Percentiles rank a stretch among this genome's conserved stretches.
Conservation (phyloP, 371 early-diverging fungal genomes). For the Mortierella sp. region DNA sequence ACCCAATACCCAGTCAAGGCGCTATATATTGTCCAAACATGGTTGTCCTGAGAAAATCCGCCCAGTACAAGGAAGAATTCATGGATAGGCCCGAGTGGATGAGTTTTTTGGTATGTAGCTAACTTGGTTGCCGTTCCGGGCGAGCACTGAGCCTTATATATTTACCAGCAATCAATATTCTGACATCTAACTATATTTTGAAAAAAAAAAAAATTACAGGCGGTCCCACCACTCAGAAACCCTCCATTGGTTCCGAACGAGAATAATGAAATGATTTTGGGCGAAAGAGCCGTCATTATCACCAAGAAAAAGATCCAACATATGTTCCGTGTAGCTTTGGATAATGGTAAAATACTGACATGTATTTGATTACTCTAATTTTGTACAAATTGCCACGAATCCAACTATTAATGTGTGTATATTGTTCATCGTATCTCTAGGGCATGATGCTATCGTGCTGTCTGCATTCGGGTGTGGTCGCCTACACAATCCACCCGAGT, state of each 20-base stretch:
- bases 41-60: constrained; percentile 55
- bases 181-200: constrained; percentile 14
- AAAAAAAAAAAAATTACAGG: constrained; percentile 24
- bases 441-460: constrained; percentile 59
- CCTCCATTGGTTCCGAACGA: constrained; percentile 49
- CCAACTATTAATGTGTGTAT: background rate
- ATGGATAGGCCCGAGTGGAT: constrained; percentile 59
- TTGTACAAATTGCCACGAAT: background rate
- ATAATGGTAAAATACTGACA: constrained; percentile 29
- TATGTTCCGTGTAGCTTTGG: constrained; percentile 54
- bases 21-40: constrained; percentile 61
- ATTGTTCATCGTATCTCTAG: constrained; percentile 19
- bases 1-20: constrained; percentile 58
- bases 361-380: background rate
- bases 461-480: constrained; percentile 63
- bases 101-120: constrained; percentile 56
- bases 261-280: constrained; percentile 43
- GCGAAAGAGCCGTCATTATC: constrained; percentile 43
- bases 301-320: constrained; percentile 55
- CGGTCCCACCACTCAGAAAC: constrained; percentile 50
- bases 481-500: constrained; percentile 56
- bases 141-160: too few relatives aligned
- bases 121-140: constrained; percentile 1
- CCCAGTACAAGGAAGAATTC: constrained; percentile 42
- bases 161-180: too few relatives aligned